Evolutionary conservation across 805 yeast species (phyloP).

Genomic region (Candida ascalaphidarum): DNA sequence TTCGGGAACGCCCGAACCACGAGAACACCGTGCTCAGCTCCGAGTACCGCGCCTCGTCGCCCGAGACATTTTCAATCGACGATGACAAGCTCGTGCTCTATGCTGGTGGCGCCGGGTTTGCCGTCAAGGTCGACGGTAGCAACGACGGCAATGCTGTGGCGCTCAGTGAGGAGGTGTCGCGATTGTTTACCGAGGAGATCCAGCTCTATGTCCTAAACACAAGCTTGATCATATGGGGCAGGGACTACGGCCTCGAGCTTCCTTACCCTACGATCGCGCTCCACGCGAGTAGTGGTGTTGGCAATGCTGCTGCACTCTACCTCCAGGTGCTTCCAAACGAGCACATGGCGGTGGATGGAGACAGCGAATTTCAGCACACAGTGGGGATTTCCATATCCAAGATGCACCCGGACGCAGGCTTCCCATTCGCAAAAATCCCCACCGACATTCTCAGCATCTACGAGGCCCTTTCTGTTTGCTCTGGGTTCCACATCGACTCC

Average conservation of each 20-base stretch:
- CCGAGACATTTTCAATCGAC: constrained; percentile 27
- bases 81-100: constrained; percentile 33
- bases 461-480: constrained; percentile 27
- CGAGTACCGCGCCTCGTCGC: constrained; percentile 27
- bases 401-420: no score
- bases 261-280: constrained; percentile 25
- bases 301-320: constrained; percentile 11
- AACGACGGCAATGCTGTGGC: no score
- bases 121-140: no score
- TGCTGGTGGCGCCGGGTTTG: constrained; percentile 25
- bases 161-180: no score
- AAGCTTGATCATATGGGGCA: constrained; percentile 23
- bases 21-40: constrained; percentile 31
- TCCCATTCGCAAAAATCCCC: no score
- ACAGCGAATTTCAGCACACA: no score
- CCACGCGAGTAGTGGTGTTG: constrained; percentile 20
- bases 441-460: no score
- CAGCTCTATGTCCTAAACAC: constrained; percentile 27
- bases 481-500: constrained; percentile 27
- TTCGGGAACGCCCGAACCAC: constrained; percentile 23
- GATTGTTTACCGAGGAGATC: no score
- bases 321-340: constrained; percentile 22
- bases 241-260: constrained; percentile 19
- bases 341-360: no score
- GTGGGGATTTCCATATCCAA: no score